Evolutionary conservation across 2,329 filamentous ascomycete genomes (phyloP), one percentile per base, ranked within the genome.

Genomic region (Trichothecium roseum): DNA sequence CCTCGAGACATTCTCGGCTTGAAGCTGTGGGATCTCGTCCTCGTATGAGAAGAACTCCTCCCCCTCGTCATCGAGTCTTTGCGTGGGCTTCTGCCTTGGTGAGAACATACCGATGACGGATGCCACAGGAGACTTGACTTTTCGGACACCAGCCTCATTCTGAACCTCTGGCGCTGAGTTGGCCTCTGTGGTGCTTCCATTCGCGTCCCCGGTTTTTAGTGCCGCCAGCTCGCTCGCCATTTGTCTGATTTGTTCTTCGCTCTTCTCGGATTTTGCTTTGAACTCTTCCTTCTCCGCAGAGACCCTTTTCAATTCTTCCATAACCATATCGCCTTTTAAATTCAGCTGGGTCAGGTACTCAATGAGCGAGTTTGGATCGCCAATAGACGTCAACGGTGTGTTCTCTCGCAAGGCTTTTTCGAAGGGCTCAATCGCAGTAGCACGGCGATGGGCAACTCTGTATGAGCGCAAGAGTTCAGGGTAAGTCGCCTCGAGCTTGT

Each of bases 301-400:
- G 0, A 96, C 78, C 10, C 86, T 72, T 61, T 93, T 95, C 38
- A 95, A 67, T 58, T 98, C 91, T 31, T 94, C 83, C 74, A 93
- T 80, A 3, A 94, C 79, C 84, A 98, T 93, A 49, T 94, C 85
- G 29, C 81, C 80, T 52, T 93, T 89, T 36, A 88, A 59, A 41
- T 80, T 89, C 28, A 94, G 62, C 56, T 95, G 86, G 46, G 81
- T 86, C 18, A 98, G 68, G 51, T 95, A 98, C 57, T 96, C 89
- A 6, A 87, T 74, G 24, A 98, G 68, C 3, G 87, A 81, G 36
- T 77, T 74, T 0, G 89, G 85, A 40, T 98, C 91, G 46, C 69
- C 72, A 47, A 98, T 94, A 13, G 86, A 89, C 4, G 84, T 84
- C 26, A 96, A 65, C 3, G 91, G 89, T 0, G 91, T 98, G 48